These are phyloP conservation scores for Aspergillus taichungensis DNA, from an alignment of 495 filamentous ascomycete species.

Conservation along the genomic window DNA sequence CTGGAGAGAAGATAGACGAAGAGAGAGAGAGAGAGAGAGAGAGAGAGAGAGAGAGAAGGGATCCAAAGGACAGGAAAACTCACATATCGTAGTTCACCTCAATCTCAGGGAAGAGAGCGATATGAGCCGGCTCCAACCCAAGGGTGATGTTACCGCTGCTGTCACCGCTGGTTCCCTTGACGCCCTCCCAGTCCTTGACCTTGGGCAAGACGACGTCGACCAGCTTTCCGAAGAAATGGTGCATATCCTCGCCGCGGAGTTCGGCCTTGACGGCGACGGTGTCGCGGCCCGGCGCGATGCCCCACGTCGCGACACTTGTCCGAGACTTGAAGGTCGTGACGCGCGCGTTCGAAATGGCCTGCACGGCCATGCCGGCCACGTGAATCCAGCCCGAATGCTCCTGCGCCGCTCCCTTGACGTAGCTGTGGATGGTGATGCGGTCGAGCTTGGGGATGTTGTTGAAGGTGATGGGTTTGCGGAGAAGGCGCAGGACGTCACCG, in stretches of 20 bases:
- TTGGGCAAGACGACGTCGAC: constrained; percentile 83
- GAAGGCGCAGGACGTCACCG: constrained; percentile 53
- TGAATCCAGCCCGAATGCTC: constrained; percentile 61
- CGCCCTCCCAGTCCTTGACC: constrained; percentile 89
- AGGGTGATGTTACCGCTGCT: constrained; percentile 78
- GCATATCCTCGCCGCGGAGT: constrained; percentile 69
- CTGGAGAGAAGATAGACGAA: background rate
- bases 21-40: background rate
- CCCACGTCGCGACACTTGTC: constrained; percentile 56
- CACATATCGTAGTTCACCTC: constrained; percentile 86
- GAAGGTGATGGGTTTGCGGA: constrained; percentile 72
- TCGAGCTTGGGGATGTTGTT: constrained; percentile 75
- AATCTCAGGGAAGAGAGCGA: constrained; percentile 83
- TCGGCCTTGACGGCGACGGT: constrained; percentile 57
- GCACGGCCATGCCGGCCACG: constrained; percentile 71
- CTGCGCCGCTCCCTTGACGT: constrained; percentile 51
- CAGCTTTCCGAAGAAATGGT: constrained; percentile 77
- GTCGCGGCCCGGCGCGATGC: constrained; percentile 42
- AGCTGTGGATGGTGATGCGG: constrained; percentile 71
- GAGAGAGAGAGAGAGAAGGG: background rate
- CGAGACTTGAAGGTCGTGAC: constrained; percentile 60
- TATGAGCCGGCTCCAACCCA: constrained; percentile 60
- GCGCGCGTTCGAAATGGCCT: constrained; percentile 76
- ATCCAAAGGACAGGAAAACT: constrained; percentile 26
- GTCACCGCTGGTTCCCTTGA: constrained; percentile 70